Percentiles rank a stretch among this genome's conserved stretches.
Evolutionary conservation across 768 basidiomycete genomes (phyloP).

Genomic region (Lentinus tigrinus): DNA sequence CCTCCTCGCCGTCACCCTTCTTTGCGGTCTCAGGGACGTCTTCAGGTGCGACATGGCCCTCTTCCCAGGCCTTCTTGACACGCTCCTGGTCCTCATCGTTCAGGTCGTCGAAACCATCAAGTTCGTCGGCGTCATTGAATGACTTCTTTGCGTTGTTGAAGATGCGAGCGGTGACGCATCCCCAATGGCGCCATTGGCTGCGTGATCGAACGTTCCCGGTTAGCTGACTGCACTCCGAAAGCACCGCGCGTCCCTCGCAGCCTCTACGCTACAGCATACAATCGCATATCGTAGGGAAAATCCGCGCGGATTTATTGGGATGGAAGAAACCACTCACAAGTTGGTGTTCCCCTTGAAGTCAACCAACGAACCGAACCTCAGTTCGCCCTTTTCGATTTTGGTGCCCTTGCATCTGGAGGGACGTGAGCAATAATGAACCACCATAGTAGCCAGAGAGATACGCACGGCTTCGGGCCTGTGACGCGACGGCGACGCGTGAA

Average conservation of each 20-base stretch:
- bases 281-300: background rate
- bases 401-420: conserved; percentile 49
- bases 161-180: conserved; percentile 72
- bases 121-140: conserved; percentile 57
- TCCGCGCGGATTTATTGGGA: background rate
- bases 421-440: conserved; percentile 20
- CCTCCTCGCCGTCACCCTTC: conserved; percentile 49
- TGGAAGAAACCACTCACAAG: conserved; percentile 48
- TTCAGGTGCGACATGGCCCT: conserved; percentile 76
- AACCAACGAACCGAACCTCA: conserved; percentile 74
- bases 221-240: background rate
- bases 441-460: background rate
- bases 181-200: conserved; percentile 90
- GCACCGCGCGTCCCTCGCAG: too few relatives aligned
- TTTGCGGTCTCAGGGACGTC: conserved; percentile 77
- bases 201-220: background rate
- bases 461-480: conserved; percentile 72
- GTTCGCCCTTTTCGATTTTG: conserved; percentile 64
- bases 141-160: conserved; percentile 67
- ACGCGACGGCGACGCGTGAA: conserved; percentile 27
- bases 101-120: conserved; percentile 86
- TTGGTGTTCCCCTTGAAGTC: conserved; percentile 68
- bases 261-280: background rate
- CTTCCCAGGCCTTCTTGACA: conserved; percentile 70
- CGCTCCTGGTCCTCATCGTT: conserved; percentile 67